A percentile compares a stretch with the other conserved stretches of the same genome.
These are phyloP conservation scores for Flaveria brownii DNA, from an alignment of 129 eudicot genomes.

Conservation along the genomic window DNA sequence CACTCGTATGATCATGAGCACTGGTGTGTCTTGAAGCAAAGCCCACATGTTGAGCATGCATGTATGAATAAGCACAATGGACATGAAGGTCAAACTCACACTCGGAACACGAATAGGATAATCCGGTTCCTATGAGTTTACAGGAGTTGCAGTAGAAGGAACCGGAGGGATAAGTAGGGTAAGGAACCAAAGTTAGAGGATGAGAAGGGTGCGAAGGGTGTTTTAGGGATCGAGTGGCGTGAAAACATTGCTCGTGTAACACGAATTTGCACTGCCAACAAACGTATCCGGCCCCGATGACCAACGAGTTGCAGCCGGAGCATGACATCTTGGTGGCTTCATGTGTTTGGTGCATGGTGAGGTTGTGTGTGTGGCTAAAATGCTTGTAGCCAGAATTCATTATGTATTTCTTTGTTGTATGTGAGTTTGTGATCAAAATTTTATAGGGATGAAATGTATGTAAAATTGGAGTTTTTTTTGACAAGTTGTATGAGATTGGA, in stretches of 20 bases:
- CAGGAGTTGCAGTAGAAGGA: slow-evolving; percentile 60
- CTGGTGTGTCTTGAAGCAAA: background rate
- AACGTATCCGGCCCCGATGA: slow-evolving; percentile 25
- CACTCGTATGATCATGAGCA: slow-evolving; percentile 5
- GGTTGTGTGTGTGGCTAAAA: slow-evolving; percentile 45
- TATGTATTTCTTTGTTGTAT: slow-evolving; percentile 20
- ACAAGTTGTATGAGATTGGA: background rate
- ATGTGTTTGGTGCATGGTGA: slow-evolving; percentile 26
- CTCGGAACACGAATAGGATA: slow-evolving; percentile 56
- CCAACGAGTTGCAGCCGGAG: slow-evolving; percentile 32
- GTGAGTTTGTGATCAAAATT: background rate
- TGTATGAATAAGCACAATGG: slow-evolving; percentile 45
- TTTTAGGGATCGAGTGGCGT: slow-evolving; percentile 52
- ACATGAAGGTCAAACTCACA: slow-evolving; percentile 77
- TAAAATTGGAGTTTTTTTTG: slow-evolving; percentile 10
- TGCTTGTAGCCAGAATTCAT: slow-evolving; percentile 38
- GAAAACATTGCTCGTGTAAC: slow-evolving; percentile 49
- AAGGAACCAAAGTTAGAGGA: slow-evolving; percentile 58
- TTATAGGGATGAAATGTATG: slow-evolving; percentile 15
- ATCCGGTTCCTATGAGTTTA: slow-evolving; percentile 46
- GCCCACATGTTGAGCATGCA: slow-evolving; percentile 19
- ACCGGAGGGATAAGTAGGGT: slow-evolving; percentile 69
- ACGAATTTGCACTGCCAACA: slow-evolving; percentile 40
- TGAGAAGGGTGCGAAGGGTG: slow-evolving; percentile 66
- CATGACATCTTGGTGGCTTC: slow-evolving; percentile 30